Evolutionary conservation across 164 flowering plant species (phyloP).

Genomic region (Liriodendron chinense): DNA sequence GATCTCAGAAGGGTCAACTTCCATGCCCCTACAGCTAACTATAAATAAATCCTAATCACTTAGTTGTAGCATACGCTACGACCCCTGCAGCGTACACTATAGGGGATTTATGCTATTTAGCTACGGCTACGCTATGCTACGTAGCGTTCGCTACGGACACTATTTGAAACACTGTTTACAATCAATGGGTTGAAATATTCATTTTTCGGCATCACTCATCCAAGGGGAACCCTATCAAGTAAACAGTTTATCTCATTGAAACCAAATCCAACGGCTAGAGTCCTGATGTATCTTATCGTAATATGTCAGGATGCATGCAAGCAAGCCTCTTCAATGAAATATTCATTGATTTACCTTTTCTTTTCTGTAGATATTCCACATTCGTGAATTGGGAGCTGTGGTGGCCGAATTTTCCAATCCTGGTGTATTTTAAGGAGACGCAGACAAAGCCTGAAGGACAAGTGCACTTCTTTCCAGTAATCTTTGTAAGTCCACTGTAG

Average conservation of each 20-base stretch:
- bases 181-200: no score
- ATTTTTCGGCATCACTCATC: no score
- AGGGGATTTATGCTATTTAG: no score
- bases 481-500: constrained; percentile 63
- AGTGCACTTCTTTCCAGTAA: constrained; percentile 90
- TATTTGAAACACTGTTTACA: no score
- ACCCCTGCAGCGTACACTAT: no score
- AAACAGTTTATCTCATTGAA: background rate
- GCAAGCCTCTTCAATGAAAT: background rate
- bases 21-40: no score
- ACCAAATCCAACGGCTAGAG: background rate
- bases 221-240: no score
- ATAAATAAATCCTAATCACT: no score
- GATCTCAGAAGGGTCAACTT: no score
- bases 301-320: background rate
- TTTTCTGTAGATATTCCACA: constrained; percentile 61
- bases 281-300: background rate
- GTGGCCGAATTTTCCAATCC: constrained; percentile 92
- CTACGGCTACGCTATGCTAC: no score
- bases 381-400: constrained; percentile 97
- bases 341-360: background rate
- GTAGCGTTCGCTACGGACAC: no score
- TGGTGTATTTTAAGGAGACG: constrained; percentile 89
- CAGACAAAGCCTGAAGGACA: constrained; percentile 97
- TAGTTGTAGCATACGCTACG: no score